Conservation (phyloP, 768 basidiomycete species). For the Filobasidium wieringae region DNA sequence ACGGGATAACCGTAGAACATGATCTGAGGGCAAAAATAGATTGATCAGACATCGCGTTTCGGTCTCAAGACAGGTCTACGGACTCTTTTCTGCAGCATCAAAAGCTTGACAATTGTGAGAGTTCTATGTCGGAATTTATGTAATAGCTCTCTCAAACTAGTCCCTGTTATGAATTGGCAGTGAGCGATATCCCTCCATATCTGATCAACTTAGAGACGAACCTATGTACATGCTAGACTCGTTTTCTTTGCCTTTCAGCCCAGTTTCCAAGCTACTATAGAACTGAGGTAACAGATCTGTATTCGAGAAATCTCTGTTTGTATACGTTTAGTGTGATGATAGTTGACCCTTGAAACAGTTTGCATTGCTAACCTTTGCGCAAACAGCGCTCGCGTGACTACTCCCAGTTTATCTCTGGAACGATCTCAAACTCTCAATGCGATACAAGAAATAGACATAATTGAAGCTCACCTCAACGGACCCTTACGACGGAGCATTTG, state of each 20-base stretch:
- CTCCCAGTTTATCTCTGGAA: slow-evolving; percentile 73
- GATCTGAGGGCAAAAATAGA: slow-evolving; percentile 46
- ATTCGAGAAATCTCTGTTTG: slow-evolving; percentile 66
- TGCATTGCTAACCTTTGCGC: slow-evolving; percentile 51
- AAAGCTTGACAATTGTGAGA: slow-evolving; percentile 79
- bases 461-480: slow-evolving; percentile 59
- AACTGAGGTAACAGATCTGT: slow-evolving; percentile 83
- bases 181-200: slow-evolving; percentile 34
- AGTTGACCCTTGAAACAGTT: no score
- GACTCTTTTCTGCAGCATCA: slow-evolving; percentile 87
- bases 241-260: slow-evolving; percentile 65
- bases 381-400: slow-evolving; percentile 84
- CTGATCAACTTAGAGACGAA: slow-evolving; percentile 42
- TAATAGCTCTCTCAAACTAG: slow-evolving; percentile 64
- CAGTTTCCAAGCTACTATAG: slow-evolving; percentile 59
- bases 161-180: slow-evolving; percentile 42
- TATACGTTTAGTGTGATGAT: neutral
- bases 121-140: slow-evolving; percentile 88
- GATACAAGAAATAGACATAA: neutral
- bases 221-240: slow-evolving; percentile 95
- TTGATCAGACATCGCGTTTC: no score
- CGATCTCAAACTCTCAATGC: neutral
- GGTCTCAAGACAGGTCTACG: slow-evolving; percentile 15
- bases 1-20: slow-evolving; percentile 97
- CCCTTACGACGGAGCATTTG: slow-evolving; percentile 42